These are phyloP conservation scores for Sporobolomyces pararoseus DNA, from an alignment of 768 basidiomycete genomes.

Conservation along the genomic window DNA sequence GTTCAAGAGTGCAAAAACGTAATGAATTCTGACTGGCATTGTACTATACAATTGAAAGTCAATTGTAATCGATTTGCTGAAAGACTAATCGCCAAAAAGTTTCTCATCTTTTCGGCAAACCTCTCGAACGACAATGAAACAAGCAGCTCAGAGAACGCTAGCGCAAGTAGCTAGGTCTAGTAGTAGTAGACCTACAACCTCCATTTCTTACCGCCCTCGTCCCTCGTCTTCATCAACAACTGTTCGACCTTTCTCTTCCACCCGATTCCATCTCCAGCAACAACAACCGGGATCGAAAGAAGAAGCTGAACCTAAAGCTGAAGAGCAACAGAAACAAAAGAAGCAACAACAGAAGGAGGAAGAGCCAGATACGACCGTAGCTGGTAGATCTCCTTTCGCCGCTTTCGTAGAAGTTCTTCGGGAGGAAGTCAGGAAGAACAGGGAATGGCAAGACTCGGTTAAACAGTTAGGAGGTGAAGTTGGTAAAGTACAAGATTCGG, in stretches of 20 bases:
- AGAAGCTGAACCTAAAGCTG: background rate
- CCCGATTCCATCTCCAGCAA: conserved; percentile 16
- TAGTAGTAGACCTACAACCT: no score
- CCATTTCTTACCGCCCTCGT: background rate
- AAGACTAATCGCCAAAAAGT: background rate
- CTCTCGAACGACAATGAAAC: conserved; percentile 12
- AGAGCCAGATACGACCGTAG: conserved; percentile 37
- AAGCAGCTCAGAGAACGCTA: conserved; percentile 21
- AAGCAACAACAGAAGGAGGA: conserved; percentile 29
- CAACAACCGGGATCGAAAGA: conserved; percentile 20
- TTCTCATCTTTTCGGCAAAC: background rate
- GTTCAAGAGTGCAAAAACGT: background rate
- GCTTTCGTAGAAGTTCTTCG: conserved; percentile 91
- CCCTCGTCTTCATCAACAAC: conserved; percentile 3
- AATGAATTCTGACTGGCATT: no score
- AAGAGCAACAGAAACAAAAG: conserved; percentile 23
- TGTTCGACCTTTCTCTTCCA: conserved; percentile 20
- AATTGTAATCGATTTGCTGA: background rate
- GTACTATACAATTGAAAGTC: no score
- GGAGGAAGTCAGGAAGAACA: conserved; percentile 87
- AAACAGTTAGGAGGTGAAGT: conserved; percentile 97
- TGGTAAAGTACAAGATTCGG: conserved; percentile 92
- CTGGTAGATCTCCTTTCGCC: conserved; percentile 71
- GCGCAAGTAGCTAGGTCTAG: background rate
- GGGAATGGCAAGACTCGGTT: conserved; percentile 92